A percentile compares a stretch with the other conserved stretches of the same genome.
phyloP scores from a whole-genome alignment of 2,329 filamentous ascomycete genomes.

The Cryoendolithus antarcticus region DNA sequence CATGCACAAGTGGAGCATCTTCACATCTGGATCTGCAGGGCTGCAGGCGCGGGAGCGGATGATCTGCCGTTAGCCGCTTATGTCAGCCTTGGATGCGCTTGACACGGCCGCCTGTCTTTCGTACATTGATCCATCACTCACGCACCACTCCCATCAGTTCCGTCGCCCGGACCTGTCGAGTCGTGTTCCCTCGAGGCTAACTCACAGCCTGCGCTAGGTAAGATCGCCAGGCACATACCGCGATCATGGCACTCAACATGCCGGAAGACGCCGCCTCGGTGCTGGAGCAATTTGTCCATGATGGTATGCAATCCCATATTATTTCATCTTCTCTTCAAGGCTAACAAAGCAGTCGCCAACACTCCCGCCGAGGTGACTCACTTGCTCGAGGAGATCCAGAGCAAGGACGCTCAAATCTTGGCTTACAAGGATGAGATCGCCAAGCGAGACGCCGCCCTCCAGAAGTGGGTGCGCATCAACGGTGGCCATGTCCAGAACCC shows the following conservation, averaged over 20 bases:
- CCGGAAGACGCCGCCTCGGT: slow-evolving; percentile 55
- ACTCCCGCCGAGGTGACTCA: slow-evolving; percentile 72
- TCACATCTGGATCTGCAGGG: background rate
- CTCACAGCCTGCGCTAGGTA: no score
- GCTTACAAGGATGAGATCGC: slow-evolving; percentile 58
- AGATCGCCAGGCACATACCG: no score
- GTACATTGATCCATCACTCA: no score
- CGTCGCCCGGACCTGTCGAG: no score
- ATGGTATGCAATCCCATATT: slow-evolving; percentile 36
- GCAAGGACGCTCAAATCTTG: slow-evolving; percentile 62
- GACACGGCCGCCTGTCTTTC: no score
- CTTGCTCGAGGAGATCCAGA: slow-evolving; percentile 69
- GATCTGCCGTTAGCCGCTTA: background rate
- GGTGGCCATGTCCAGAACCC: slow-evolving; percentile 63
- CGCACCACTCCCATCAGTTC: no score
- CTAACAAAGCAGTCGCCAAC: slow-evolving; percentile 47
- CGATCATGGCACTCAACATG: slow-evolving; percentile 25
- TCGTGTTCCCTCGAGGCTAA: no score
- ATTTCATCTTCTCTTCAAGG: slow-evolving; percentile 2
- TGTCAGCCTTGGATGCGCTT: no score
- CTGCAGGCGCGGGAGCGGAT: background rate
- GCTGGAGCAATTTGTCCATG: slow-evolving; percentile 66
- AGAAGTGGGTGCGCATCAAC: slow-evolving; percentile 69
- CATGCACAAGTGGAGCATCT: background rate
- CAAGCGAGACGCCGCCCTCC: slow-evolving; percentile 60